Evolutionary conservation across 352 stramenopile species (phyloP), one percentile per base, ranked within the genome.

Genomic region (Hyphochytrium catenoides): DNA sequence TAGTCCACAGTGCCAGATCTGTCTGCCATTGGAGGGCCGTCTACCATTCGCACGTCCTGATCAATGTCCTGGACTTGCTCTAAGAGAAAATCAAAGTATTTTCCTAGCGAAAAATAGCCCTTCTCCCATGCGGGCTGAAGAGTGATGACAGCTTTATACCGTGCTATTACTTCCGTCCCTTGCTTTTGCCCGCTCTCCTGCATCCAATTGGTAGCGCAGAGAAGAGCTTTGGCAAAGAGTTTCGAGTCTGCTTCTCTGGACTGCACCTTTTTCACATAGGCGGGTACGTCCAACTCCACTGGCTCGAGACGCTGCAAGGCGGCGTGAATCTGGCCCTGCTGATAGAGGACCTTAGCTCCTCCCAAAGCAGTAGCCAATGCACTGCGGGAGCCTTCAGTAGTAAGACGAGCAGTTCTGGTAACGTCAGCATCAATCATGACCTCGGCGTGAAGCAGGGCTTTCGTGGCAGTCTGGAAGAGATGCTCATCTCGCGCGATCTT

Each of bases 201-300:
- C 60, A 95, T 93, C 83, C 85, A 97, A 36, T 93, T 84, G 0
- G 86, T 96, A 7, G 82, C 67, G 25, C 92, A 59, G 4, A 98
- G 59, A 15, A 95, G 50, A 20, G 69, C 78, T 20, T 84, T 85
- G 22, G 76, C 75, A 47, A 56, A 66, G 23, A 68, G 67, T 25
- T 69, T 62, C 17, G 51, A 50, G 22, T 85, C 64, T 7, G 26
- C 14, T 29, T 75, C 64, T n/a, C n/a, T n/a, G n/a, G n/a, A n/a
- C n/a, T n/a, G n/a, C n/a, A n/a, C n/a, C n/a, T n/a, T n/a, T n/a
- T n/a, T n/a, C n/a, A n/a, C n/a, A n/a, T n/a, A n/a, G n/a, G n/a
- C n/a, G 1, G 76, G 59, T 5, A 62, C 52, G 29, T 82, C 67
- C 18, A 85, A 71, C 37, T 69, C 57, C 26, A 79, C 56, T 0